Base-by-base conservation (phyloP, 2,329 filamentous ascomycete genomes). In the Sphaerostilbella broomeana region DNA sequence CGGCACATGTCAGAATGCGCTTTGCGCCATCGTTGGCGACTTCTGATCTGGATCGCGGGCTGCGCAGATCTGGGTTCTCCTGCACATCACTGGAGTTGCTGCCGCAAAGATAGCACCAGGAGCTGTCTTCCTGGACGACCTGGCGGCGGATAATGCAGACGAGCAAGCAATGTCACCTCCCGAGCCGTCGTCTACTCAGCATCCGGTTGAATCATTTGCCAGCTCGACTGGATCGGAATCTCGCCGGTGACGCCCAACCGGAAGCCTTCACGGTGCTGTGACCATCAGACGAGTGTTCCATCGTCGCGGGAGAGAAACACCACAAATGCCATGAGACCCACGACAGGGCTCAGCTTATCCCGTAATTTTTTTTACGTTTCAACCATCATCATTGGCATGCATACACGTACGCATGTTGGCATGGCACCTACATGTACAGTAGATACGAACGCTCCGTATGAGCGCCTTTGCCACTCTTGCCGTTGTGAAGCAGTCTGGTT, bases 81-180 rank as follows among this genome's bases (percentile, higher is more conserved):
- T 22, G 32, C 27, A 27, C 31, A 25, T 36, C 39, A 41, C 31
- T 41, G 33, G 33, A 25, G 30, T 17, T 35, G n/a, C 9, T 10
- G 8, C 16, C 4, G 31, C 19, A 35, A 32, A 16, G 24, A 16
- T 11, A 19, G 17, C 18, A 12, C 16, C 16, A n/a, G n/a, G n/a
- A n/a, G n/a, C n/a, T n/a, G n/a, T n/a, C n/a, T n/a, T n/a, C n/a
- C n/a, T n/a, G n/a, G n/a, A n/a, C n/a, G n/a, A n/a, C n/a, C n/a
- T n/a, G n/a, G n/a, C n/a, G n/a, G n/a, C n/a, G n/a, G n/a, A n/a
- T n/a, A n/a, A n/a, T n/a, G n/a, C n/a, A n/a, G n/a, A n/a, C n/a
- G n/a, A n/a, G n/a, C n/a, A n/a, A n/a, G n/a, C 22, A 7, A 25
- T 8, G 22, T 25, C 22, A 25, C 22, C 22, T 25, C 22, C 12